Base-by-base conservation (phyloP, 2,329 filamentous ascomycete genomes). In the Aspergillus sp. region DNA sequence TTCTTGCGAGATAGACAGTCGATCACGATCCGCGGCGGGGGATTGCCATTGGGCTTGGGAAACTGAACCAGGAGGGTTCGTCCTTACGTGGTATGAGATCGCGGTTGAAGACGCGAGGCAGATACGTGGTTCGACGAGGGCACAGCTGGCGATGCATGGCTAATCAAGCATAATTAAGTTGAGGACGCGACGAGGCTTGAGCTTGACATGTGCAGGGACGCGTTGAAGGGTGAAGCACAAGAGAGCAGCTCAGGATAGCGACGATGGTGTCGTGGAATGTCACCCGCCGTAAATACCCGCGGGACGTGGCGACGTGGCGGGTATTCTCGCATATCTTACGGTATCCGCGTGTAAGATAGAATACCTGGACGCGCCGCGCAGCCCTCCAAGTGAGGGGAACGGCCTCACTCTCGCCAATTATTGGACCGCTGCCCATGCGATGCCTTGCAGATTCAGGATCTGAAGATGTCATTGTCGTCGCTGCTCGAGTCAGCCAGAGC, bases 171-270 rank as follows among this genome's bases (percentile, higher is more conserved):
- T 54, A 48, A 47, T 54, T 54, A 53, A 53, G 51, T 45, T 27
- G 33, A 37, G 31, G 52, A 54, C 52, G 52, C 43, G 52, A 54
- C 33, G 52, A 54, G 52, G 43, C 44, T 35, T 46, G 51, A 53
- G 35, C 19, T 25, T 25, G 51, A 53, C 31, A 53, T 46, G 51
- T 39, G 41, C 23, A 35, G 44, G 44, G 52, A 63, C 65, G 65
- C 64, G 65, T 65, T 64, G 55, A 48, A 66, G 64, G 64, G 64
- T 27, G 44, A 27, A 14, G 44, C 9, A 46, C 44, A 27, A 46
- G 40, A 43, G n/a, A 21, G 14, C 25, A 27, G 12, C 19, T 40
- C 17, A 15, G 52, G 46, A 15, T 19, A 27, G 25, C 21, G 14
- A 62, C 23, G 25, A 53, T 45, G 41, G 41, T 53, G 51, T 45